Evolutionary conservation across 1,139 yeast species (phyloP).

Genomic region (Debaryomycetaceae sp.): DNA sequence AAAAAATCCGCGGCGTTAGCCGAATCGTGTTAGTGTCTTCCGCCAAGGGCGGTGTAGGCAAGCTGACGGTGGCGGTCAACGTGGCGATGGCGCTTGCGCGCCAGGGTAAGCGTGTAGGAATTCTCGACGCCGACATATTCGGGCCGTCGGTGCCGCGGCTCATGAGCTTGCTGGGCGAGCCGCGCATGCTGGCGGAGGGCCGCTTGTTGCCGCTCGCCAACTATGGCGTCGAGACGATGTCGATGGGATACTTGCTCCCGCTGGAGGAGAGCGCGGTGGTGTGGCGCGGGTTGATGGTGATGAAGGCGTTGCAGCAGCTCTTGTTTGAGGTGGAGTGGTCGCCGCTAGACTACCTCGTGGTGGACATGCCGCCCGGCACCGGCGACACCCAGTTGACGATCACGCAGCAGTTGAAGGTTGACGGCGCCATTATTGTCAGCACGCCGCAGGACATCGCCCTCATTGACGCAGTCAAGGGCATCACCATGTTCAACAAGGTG

Average conservation of each 20-base stretch:
- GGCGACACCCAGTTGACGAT: constrained; percentile 85
- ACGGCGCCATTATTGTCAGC: constrained; percentile 78
- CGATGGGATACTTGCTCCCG: constrained; percentile 77
- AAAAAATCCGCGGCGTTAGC: constrained; percentile 54
- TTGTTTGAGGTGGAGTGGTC: constrained; percentile 81
- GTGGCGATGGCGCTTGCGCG: constrained; percentile 58
- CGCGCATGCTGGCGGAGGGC: constrained; percentile 52
- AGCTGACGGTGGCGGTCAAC: constrained; percentile 59
- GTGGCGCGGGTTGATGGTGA: constrained; percentile 86
- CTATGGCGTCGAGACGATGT: constrained; percentile 80
- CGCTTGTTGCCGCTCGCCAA: constrained; percentile 66
- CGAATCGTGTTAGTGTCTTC: constrained; percentile 69
- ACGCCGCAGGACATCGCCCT: constrained; percentile 88
- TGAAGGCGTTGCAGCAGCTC: constrained; percentile 81
- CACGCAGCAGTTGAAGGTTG: constrained; percentile 70
- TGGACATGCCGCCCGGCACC: constrained; percentile 92
- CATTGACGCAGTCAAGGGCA: constrained; percentile 77
- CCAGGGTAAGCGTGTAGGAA: constrained; percentile 57
- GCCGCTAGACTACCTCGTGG: constrained; percentile 57
- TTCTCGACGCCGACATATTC: constrained; percentile 77
- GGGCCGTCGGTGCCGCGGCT: constrained; percentile 81
- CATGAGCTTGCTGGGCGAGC: constrained; percentile 62
- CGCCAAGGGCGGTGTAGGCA: constrained; percentile 75
- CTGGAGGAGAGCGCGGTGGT: constrained; percentile 69
- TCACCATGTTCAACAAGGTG: constrained; percentile 72